phyloP scores from a whole-genome alignment of 768 basidiomycete genomes.

The Pulveroboletus sp. region DNA sequence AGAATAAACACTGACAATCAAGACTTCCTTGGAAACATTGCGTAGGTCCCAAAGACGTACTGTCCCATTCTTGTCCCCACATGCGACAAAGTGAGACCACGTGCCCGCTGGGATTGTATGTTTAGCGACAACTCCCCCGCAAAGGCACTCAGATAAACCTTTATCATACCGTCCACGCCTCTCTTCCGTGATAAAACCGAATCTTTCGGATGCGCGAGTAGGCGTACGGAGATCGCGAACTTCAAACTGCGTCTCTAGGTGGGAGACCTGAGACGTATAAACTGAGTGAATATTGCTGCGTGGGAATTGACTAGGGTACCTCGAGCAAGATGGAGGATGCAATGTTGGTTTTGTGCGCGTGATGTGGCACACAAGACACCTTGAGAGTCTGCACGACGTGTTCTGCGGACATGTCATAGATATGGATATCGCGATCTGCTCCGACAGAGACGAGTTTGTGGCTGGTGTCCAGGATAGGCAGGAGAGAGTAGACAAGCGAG shows the following conservation, averaged over 20 bases:
- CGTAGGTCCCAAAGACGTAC: conserved; percentile 50
- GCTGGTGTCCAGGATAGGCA: conserved; percentile 42
- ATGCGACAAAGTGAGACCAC: conserved; percentile 38
- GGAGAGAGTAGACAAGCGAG: conserved; percentile 41
- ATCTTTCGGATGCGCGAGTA: conserved; percentile 35
- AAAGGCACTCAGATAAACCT: conserved; percentile 31
- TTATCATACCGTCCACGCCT: conserved; percentile 43
- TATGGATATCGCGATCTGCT: conserved; percentile 43
- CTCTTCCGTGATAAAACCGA: conserved; percentile 39
- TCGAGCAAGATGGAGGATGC: conserved; percentile 43
- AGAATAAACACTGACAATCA: conserved; percentile 18
- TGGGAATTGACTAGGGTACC: conserved; percentile 26
- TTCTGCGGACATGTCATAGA: conserved; percentile 47
- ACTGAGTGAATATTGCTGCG: neutral
- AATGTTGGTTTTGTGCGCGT: conserved; percentile 37
- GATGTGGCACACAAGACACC: conserved; percentile 41
- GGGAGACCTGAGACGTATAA: conserved; percentile 36
- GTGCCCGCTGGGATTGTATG: conserved; percentile 17
- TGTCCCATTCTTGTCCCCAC: conserved; percentile 40
- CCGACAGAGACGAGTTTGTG: conserved; percentile 46
- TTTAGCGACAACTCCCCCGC: conserved; percentile 13
- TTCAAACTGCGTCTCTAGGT: conserved; percentile 51
- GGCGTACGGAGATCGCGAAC: conserved; percentile 44
- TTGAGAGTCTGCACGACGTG: conserved; percentile 39
- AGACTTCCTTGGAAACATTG: conserved; percentile 26